These are phyloP conservation scores for Phytophthora meadii DNA, from an alignment of 352 stramenopile species.

Conservation along the genomic window DNA sequence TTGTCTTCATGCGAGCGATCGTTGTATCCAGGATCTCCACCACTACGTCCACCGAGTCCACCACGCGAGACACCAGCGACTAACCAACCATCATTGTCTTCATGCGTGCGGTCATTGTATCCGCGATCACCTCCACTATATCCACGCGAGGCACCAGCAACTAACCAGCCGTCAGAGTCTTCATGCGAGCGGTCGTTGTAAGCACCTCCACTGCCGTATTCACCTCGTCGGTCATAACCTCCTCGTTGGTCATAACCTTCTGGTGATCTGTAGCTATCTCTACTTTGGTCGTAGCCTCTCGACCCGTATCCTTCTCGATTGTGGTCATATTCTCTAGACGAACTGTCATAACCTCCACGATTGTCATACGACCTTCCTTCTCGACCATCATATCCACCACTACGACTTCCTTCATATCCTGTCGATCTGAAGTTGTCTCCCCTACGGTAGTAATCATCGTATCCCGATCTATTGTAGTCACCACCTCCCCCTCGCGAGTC, in stretches of 20 bases:
- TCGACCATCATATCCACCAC: background rate
- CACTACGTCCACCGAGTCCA: background rate
- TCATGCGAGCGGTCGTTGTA: no score
- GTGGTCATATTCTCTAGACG: background rate
- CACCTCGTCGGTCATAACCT: conserved; percentile 25
- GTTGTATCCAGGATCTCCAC: conserved; percentile 11
- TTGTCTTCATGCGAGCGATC: conserved; percentile 10
- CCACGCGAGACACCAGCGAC: background rate
- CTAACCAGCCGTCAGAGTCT: no score
- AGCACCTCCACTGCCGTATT: no score
- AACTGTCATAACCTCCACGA: conserved; percentile 7
- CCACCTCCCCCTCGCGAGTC: conserved; percentile 31
- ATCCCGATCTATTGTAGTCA: conserved; percentile 21
- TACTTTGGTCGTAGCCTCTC: conserved; percentile 5
- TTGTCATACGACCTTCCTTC: conserved; percentile 1
- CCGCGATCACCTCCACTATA: background rate
- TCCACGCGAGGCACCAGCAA: no score
- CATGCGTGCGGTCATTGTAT: conserved; percentile 27
- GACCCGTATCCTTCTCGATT: conserved; percentile 15
- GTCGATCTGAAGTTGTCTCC: conserved; percentile 17
- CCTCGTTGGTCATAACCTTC: conserved; percentile 27
- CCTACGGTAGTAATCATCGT: conserved; percentile 37
- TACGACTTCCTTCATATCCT: conserved; percentile 21
- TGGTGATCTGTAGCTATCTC: conserved; percentile 12
- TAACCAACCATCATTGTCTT: background rate